phyloP scores from a whole-genome alignment of 2,329 filamentous ascomycete genomes.

The Claviceps spartinae region DNA sequence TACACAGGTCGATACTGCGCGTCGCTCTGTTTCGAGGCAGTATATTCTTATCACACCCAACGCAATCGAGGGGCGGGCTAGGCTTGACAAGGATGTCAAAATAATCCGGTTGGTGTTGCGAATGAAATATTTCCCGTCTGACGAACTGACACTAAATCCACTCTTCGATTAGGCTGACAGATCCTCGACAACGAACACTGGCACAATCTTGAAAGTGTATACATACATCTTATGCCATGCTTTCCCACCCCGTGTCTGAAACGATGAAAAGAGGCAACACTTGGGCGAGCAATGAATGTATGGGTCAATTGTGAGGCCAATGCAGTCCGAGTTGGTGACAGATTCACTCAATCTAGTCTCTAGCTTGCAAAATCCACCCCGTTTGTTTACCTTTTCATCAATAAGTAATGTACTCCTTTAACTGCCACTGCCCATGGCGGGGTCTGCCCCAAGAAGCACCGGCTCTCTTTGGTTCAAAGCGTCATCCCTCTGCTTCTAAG shows the following conservation, averaged over 20 bases:
- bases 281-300: too few species aligned
- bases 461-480: slow-evolving; percentile 36
- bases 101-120: slow-evolving; percentile 48
- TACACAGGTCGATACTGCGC: slow-evolving; percentile 64
- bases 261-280: background rate
- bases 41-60: slow-evolving; percentile 96
- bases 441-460: background rate
- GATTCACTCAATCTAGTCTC: background rate
- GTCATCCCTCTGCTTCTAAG: slow-evolving; percentile 77
- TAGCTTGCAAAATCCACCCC: too few species aligned
- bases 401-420: background rate
- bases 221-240: background rate
- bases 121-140: too few species aligned
- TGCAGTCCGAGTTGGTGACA: background rate
- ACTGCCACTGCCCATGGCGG: background rate
- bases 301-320: background rate
- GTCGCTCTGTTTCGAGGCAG: slow-evolving; percentile 76
- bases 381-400: background rate
- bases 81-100: slow-evolving; percentile 56
- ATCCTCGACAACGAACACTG: slow-evolving; percentile 43
- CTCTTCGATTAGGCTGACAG: slow-evolving; percentile 32
- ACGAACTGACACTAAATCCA: background rate
- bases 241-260: background rate
- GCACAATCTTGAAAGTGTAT: slow-evolving; percentile 5
- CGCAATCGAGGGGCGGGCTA: slow-evolving; percentile 50